Evolutionary conservation across 2,329 filamentous ascomycete species (phyloP).

Genomic region (Alternaria panax): DNA sequence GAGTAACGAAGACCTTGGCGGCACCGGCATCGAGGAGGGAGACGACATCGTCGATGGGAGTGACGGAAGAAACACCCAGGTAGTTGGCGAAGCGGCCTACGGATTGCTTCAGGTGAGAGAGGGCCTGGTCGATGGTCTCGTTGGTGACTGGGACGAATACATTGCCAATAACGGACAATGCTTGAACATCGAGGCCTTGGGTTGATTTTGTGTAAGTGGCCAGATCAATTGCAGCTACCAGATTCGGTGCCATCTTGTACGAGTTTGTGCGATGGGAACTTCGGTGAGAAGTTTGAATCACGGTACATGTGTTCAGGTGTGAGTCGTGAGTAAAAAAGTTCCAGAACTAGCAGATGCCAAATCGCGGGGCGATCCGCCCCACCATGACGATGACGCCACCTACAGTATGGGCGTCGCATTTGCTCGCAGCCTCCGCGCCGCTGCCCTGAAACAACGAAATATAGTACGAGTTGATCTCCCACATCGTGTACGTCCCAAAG

Average conservation of each 20-base stretch:
- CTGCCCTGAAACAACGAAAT: not conserved
- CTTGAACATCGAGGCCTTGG: constrained; percentile 60
- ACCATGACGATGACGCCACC: constrained; percentile 18
- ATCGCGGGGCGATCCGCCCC: constrained; percentile 25
- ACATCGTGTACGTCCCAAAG: not conserved
- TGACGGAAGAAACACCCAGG: constrained; percentile 76
- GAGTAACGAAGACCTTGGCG: constrained; percentile 80
- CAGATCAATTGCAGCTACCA: constrained; percentile 60
- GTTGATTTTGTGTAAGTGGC: constrained; percentile 52
- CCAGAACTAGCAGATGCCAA: constrained; percentile 14
- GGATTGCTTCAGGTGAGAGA: constrained; percentile 64
- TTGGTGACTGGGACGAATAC: constrained; percentile 63
- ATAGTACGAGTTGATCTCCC: not conserved
- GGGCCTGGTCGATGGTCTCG: constrained; percentile 56
- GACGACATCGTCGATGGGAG: constrained; percentile 75
- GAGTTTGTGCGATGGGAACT: constrained; percentile 6
- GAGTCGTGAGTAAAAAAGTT: constrained; percentile 22
- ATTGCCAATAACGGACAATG: constrained; percentile 65
- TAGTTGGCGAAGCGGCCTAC: constrained; percentile 68
- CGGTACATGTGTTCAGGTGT: not conserved
- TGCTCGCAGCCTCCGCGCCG: not conserved
- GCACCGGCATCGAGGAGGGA: constrained; percentile 86
- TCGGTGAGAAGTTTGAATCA: not conserved
- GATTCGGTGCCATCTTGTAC: constrained; percentile 53
- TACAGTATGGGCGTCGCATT: not conserved